Evolutionary conservation across 2,329 filamentous ascomycete species (phyloP).

Genomic region (Hansfordia pulvinata): DNA sequence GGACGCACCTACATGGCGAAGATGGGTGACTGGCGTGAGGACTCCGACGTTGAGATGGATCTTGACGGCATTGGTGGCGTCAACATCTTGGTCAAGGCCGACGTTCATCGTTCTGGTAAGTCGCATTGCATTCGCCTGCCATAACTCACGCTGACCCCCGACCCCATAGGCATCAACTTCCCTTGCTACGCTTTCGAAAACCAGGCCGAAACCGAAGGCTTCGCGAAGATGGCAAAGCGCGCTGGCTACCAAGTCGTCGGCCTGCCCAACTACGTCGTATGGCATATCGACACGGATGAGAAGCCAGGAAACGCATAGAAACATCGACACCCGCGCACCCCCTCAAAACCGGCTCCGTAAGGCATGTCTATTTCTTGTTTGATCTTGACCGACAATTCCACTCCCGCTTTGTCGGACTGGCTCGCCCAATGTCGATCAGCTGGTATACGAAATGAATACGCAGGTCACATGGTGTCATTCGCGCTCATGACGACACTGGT

Average conservation of each 20-base stretch:
- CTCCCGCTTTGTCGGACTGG: no score
- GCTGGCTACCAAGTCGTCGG: slow-evolving; percentile 89
- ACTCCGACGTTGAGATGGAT: slow-evolving; percentile 84
- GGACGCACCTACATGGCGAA: slow-evolving; percentile 78
- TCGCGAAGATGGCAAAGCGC: slow-evolving; percentile 96
- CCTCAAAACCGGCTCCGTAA: slow-evolving; percentile 2
- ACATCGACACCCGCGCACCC: no score
- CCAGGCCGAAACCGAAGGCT: slow-evolving; percentile 96
- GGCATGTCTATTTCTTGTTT: no score
- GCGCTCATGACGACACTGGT: no score
- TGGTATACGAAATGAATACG: no score
- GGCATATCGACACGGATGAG: slow-evolving; percentile 96
- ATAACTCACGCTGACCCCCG: slow-evolving; percentile 9
- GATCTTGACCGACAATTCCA: no score
- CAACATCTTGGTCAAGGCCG: slow-evolving; percentile 93
- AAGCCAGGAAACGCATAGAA: slow-evolving; percentile 71
- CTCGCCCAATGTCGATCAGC: no score
- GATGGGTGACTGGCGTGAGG: slow-evolving; percentile 84
- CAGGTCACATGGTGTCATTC: no score
- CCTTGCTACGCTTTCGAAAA: slow-evolving; percentile 95
- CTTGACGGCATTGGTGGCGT: slow-evolving; percentile 95
- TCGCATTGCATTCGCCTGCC: slow-evolving; percentile 3
- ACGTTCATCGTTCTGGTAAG: slow-evolving; percentile 86
- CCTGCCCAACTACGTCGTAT: slow-evolving; percentile 93
- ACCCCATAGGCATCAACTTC: slow-evolving; percentile 75